Evolutionary conservation across 331 rosid species (phyloP), one percentile per base, ranked within the genome.

Genomic region (Quercus lobata): DNA sequence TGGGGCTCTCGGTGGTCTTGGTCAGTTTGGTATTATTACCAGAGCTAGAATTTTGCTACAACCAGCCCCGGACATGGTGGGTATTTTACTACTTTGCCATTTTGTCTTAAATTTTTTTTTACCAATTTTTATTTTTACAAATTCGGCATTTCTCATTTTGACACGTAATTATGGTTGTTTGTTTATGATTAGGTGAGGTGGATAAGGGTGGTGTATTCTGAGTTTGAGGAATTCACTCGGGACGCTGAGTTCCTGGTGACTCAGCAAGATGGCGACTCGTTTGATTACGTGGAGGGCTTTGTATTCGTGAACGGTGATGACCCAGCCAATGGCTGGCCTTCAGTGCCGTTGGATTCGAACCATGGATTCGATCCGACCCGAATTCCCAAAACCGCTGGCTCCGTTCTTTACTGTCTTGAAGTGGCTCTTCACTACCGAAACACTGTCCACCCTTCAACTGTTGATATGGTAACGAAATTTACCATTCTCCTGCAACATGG

Each of bases 221-320:
- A 92, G 57, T 92, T 92, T 72, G 96, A 87, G 57, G 89, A 84
- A 15, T 94, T 74, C 78, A 84, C 89, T 15, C 68, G 81, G 21
- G 98, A 94, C 74, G 92, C 97, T 5, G 98, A 94, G 86, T 85
- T 80, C 73, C 89, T 92, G 12, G 94, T 92, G 72, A 87, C 80
- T 72, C 84, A 30, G 62, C 77, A 63, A 60, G 92, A 88, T 49
- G 84, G 86, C 35, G 85, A 88, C 29, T 87, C 92, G 66, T 94
- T 94, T 60, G 97, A 94, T 63, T 94, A 94, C 88, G 89, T 94
- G 86, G 98, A 94, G 83, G 98, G 98, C 9, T 94, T 90, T 54
- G 98, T 87, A 5, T 84, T 94, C 21, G 80, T 84, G 44, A 94
- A 94, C 86, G 87, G 79, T 77, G 84, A 94, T 15, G 89, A 86